Conservation (phyloP, 352 stramenopile species). For the Phytophthora fragariaefolia region DNA sequence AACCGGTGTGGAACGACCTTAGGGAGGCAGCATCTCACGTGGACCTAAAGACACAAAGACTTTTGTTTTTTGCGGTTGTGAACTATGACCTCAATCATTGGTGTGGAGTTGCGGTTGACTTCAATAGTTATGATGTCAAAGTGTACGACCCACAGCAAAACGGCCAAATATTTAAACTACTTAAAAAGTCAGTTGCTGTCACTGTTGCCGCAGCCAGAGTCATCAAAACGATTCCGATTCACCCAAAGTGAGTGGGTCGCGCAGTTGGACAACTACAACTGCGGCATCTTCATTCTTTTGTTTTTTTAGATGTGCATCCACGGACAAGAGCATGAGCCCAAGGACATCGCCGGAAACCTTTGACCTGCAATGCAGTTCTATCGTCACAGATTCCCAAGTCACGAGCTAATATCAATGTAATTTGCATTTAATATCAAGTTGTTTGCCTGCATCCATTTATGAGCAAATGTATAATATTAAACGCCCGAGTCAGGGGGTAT, state of each 20-base stretch:
- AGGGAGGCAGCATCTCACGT: neutral
- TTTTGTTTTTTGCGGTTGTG: constrained; percentile 12
- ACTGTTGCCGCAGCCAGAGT: neutral
- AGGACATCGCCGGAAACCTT: constrained; percentile 5
- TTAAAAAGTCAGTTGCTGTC: constrained; percentile 6
- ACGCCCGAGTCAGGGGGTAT: no score
- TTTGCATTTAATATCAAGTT: neutral
- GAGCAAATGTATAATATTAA: neutral
- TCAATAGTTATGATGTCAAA: neutral
- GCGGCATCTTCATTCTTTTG: constrained; percentile 11
- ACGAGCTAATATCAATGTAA: constrained; percentile 18
- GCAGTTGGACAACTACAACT: constrained; percentile 20
- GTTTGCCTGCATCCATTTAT: no score
- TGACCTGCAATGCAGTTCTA: constrained; percentile 22
- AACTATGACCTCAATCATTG: constrained; percentile 17
- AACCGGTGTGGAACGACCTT: neutral
- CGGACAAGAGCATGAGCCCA: neutral
- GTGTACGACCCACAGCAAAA: neutral
- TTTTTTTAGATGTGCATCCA: constrained; percentile 8
- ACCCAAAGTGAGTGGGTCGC: neutral
- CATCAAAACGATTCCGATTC: constrained; percentile 8
- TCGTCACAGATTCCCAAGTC: constrained; percentile 14
- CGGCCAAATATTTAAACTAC: neutral
- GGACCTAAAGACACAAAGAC: neutral
- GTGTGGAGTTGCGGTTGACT: constrained; percentile 7